Evolutionary conservation across 495 filamentous ascomycete species (phyloP).

Genomic region (Hapsidospora chrysogenum): DNA sequence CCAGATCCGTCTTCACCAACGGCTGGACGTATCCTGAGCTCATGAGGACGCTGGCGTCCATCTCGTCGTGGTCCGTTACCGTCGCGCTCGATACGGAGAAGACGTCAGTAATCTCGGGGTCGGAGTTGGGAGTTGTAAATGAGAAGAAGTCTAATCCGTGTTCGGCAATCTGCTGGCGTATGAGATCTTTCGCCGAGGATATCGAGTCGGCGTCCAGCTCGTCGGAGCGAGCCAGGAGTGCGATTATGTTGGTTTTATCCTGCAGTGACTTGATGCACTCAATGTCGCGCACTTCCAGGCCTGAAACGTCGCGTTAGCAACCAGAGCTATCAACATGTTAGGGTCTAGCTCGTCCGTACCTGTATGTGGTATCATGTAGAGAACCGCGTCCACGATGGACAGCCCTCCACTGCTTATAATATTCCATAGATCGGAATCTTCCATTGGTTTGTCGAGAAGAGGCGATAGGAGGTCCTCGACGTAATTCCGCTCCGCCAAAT

Average conservation of each 20-base stretch:
- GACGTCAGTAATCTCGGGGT: conserved; percentile 24
- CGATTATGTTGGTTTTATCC: conserved; percentile 72
- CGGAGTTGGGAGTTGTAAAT: conserved; percentile 30
- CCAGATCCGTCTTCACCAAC: conserved; percentile 61
- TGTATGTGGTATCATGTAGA: conserved; percentile 49
- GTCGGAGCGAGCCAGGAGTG: conserved; percentile 69
- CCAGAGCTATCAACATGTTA: background rate
- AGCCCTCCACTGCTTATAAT: conserved; percentile 76
- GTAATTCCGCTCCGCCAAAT: conserved; percentile 23
- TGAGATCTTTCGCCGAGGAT: conserved; percentile 40
- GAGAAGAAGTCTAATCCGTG: conserved; percentile 52
- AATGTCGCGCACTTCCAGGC: conserved; percentile 55
- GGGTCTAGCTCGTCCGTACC: conserved; percentile 10
- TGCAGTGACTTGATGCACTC: conserved; percentile 60
- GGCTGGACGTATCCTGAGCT: conserved; percentile 83
- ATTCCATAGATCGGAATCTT: conserved; percentile 59
- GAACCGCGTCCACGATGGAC: conserved; percentile 72
- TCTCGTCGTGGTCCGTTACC: conserved; percentile 63
- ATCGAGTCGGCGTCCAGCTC: conserved; percentile 43
- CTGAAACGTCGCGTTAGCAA: conserved; percentile 20
- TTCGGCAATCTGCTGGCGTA: conserved; percentile 39
- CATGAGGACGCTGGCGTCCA: conserved; percentile 96
- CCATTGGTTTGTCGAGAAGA: conserved; percentile 31
- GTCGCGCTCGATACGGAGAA: conserved; percentile 72
- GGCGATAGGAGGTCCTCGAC: conserved; percentile 57